Conservation (phyloP, 805 yeast species). For the Candida berthetii region DNA sequence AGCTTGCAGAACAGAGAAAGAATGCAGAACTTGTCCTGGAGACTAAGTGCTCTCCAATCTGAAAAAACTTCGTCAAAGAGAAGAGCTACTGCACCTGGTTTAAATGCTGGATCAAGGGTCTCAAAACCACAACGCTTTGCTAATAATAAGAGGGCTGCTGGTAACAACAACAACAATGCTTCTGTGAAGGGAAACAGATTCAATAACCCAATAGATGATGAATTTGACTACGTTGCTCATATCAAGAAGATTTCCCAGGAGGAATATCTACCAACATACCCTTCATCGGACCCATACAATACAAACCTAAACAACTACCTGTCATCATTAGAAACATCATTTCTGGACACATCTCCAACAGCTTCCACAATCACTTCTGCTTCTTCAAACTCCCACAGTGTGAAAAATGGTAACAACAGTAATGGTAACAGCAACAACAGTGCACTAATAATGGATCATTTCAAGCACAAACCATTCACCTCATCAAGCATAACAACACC, state of each 20-base stretch:
- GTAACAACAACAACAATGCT: neutral
- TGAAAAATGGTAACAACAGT: neutral
- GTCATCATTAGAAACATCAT: neutral
- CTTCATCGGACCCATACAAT: neutral
- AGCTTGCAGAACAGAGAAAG: slow-evolving; percentile 3
- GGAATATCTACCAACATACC: slow-evolving; percentile 9
- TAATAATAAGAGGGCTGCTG: neutral
- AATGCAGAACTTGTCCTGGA: slow-evolving; percentile 6
- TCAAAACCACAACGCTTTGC: neutral
- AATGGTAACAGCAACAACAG: neutral
- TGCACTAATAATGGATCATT: neutral
- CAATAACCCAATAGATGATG: slow-evolving; percentile 36
- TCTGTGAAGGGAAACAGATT: neutral
- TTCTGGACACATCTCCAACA: slow-evolving; percentile 6
- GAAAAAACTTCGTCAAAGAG: neutral
- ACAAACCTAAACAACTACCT: neutral
- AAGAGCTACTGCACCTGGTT: neutral
- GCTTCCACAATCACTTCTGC: neutral
- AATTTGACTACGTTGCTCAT: slow-evolving; percentile 59
- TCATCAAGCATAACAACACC: neutral
- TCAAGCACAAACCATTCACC: neutral
- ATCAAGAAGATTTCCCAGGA: slow-evolving; percentile 45
- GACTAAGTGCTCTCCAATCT: slow-evolving; percentile 1
- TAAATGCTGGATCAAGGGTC: neutral
- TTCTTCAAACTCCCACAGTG: neutral